Percentiles rank a stretch among this genome's conserved stretches.
Evolutionary conservation across 2,329 filamentous ascomycete genomes (phyloP).

Genomic region (Fusarium mexicanum): DNA sequence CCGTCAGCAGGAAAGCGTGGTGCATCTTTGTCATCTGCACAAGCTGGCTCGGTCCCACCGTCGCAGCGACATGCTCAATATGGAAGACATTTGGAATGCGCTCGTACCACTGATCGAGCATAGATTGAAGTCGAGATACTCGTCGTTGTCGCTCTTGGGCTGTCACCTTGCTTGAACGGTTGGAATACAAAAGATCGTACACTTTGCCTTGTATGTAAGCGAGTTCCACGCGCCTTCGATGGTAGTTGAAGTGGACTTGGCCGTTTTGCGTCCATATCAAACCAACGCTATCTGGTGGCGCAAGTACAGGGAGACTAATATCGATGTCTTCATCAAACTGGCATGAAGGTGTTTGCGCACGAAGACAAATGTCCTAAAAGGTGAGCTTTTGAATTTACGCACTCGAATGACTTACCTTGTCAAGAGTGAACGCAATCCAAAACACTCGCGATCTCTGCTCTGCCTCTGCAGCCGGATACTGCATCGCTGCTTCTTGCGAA

Average conservation of each 20-base stretch:
- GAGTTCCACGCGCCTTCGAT: slow-evolving; percentile 53
- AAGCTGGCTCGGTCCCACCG: slow-evolving; percentile 43
- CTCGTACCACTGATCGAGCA: slow-evolving; percentile 51
- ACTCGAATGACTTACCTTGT: slow-evolving; percentile 45
- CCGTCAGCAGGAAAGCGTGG: slow-evolving; percentile 49
- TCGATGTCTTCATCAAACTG: slow-evolving; percentile 55
- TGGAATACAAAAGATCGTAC: slow-evolving; percentile 52
- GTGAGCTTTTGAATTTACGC: not conserved
- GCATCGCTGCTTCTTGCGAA: slow-evolving; percentile 37
- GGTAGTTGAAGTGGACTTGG: slow-evolving; percentile 49
- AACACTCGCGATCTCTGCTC: slow-evolving; percentile 52
- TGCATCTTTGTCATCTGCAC: slow-evolving; percentile 51
- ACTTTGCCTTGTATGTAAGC: slow-evolving; percentile 54
- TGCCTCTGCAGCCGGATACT: slow-evolving; percentile 44
- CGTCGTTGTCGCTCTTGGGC: slow-evolving; percentile 45
- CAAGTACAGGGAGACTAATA: slow-evolving; percentile 47
- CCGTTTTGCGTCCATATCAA: slow-evolving; percentile 50
- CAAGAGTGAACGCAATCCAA: slow-evolving; percentile 54
- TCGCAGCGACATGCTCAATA: slow-evolving; percentile 46
- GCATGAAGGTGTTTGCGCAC: slow-evolving; percentile 50
- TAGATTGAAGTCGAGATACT: slow-evolving; percentile 41
- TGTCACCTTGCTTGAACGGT: slow-evolving; percentile 41
- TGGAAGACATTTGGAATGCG: slow-evolving; percentile 48
- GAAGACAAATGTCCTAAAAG: slow-evolving; percentile 47
- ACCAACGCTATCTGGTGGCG: slow-evolving; percentile 46